phyloP scores from a whole-genome alignment of 129 eudicot genomes.

The Ambrosia trifida region DNA sequence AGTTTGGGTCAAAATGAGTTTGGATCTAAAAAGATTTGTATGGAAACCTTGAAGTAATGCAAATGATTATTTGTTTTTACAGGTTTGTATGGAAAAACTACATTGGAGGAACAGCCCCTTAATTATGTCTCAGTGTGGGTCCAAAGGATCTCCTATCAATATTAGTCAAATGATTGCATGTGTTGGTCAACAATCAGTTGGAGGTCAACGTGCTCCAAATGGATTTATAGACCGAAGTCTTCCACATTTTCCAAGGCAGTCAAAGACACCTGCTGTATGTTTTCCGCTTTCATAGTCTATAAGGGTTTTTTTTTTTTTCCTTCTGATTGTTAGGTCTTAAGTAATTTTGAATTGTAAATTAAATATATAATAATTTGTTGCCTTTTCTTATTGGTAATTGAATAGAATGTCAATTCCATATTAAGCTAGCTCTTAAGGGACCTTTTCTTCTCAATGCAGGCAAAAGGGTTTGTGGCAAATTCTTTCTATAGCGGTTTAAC shows the following conservation, averaged over 20 bases:
- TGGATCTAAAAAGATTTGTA: background rate
- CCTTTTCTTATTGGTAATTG: background rate
- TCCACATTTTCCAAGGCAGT: constrained; percentile 79
- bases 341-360: background rate
- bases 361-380: background rate
- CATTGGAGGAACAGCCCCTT: constrained; percentile 96
- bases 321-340: background rate
- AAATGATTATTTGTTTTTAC: constrained; percentile 11
- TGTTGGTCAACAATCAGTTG: constrained; percentile 97
- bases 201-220: constrained; percentile 95
- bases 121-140: constrained; percentile 98
- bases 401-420: background rate
- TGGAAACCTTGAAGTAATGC: background rate
- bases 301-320: background rate
- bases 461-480: constrained; percentile 92
- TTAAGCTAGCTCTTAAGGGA: background rate
- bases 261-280: constrained; percentile 83
- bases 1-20: too few relatives aligned
- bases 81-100: constrained; percentile 81
- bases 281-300: constrained; percentile 4
- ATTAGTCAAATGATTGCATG: constrained; percentile 99
- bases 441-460: constrained; percentile 51
- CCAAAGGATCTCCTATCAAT: constrained; percentile 96
- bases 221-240: constrained; percentile 91
- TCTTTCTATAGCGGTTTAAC: constrained; percentile 91